phyloP scores from a whole-genome alignment of 2,329 filamentous ascomycete genomes.

The Phyllachora maydis region DNA sequence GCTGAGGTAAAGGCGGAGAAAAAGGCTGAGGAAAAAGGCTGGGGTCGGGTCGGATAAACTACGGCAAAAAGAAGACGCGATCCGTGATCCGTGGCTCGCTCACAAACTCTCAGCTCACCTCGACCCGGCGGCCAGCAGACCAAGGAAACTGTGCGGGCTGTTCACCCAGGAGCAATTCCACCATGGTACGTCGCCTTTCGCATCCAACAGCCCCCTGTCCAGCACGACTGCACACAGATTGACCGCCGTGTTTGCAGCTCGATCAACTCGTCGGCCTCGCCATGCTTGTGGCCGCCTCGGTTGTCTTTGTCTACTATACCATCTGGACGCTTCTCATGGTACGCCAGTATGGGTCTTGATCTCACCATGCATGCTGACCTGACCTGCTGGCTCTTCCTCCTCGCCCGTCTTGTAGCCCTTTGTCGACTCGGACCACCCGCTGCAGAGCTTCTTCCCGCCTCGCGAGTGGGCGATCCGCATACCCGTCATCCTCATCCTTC shows the following conservation, averaged over 20 bases:
- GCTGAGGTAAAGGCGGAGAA: too few relatives aligned
- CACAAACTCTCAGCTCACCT: too few relatives aligned
- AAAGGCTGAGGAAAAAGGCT: too few relatives aligned
- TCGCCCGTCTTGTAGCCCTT: too few relatives aligned
- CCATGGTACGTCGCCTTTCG: conserved; percentile 3
- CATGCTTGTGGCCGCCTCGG: conserved; percentile 43
- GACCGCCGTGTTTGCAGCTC: conserved; percentile 58
- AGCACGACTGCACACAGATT: too few relatives aligned
- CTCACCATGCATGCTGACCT: conserved; percentile 1
- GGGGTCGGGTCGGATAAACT: too few relatives aligned
- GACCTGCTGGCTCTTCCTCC: conserved; percentile 1
- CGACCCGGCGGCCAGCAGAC: too few relatives aligned
- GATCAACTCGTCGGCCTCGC: conserved; percentile 59
- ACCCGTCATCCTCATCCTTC: conserved; percentile 84
- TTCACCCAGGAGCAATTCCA: too few relatives aligned
- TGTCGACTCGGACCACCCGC: conserved; percentile 81
- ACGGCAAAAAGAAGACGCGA: too few relatives aligned
- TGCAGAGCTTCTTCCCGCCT: conserved; percentile 88
- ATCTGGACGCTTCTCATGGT: conserved; percentile 98
- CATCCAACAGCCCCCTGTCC: conserved; percentile 1
- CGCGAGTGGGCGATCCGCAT: conserved; percentile 98
- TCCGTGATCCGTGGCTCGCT: too few relatives aligned
- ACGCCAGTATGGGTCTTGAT: conserved; percentile 10
- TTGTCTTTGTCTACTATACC: conserved; percentile 70
- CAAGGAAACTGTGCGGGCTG: too few relatives aligned